These are phyloP conservation scores for Aegilops sharonensis DNA, from an alignment of 176 grass and related monocot genomes.

Conservation along the genomic window DNA sequence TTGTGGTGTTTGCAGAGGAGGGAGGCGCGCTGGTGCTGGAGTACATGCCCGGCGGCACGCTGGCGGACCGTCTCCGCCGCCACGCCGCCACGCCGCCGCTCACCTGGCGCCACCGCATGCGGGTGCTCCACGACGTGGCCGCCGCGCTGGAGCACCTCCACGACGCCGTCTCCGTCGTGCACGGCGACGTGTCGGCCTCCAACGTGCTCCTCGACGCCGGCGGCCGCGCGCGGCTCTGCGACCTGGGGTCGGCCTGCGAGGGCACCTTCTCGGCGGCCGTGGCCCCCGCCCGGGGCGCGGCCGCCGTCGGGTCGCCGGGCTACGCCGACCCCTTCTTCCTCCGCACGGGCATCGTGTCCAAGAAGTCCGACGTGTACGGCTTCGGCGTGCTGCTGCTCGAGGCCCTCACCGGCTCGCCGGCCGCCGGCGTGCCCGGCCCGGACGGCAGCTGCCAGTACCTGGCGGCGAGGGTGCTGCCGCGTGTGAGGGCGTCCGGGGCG, in stretches of 20 bases:
- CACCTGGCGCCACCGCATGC: conserved; percentile 62
- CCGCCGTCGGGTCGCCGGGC: conserved; percentile 70
- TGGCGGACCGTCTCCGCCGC: conserved; percentile 64
- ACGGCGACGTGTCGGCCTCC: conserved; percentile 80
- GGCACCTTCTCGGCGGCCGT: conserved; percentile 74
- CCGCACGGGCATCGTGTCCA: conserved; percentile 78
- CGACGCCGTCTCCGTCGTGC: conserved; percentile 47
- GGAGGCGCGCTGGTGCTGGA: conserved; percentile 79
- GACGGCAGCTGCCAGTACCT: conserved; percentile 38
- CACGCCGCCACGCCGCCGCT: neutral
- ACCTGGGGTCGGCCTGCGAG: conserved; percentile 76
- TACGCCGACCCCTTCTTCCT: conserved; percentile 89
- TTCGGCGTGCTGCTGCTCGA: conserved; percentile 85
- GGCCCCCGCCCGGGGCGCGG: neutral
- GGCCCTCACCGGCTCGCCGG: conserved; percentile 58
- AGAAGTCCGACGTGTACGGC: conserved; percentile 78
- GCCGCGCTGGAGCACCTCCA: conserved; percentile 79
- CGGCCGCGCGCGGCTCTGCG: conserved; percentile 50
- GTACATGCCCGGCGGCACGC: conserved; percentile 69
- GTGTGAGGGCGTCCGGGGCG: conserved; percentile 7
- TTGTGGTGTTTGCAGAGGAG: conserved; percentile 46
- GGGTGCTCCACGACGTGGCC: conserved; percentile 63
- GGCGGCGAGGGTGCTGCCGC: conserved; percentile 36
- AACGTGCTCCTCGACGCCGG: conserved; percentile 68
- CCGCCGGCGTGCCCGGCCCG: conserved; percentile 4